Conservation (phyloP, 2,329 filamentous ascomycete genomes). For the Emmonsia crescens region DNA sequence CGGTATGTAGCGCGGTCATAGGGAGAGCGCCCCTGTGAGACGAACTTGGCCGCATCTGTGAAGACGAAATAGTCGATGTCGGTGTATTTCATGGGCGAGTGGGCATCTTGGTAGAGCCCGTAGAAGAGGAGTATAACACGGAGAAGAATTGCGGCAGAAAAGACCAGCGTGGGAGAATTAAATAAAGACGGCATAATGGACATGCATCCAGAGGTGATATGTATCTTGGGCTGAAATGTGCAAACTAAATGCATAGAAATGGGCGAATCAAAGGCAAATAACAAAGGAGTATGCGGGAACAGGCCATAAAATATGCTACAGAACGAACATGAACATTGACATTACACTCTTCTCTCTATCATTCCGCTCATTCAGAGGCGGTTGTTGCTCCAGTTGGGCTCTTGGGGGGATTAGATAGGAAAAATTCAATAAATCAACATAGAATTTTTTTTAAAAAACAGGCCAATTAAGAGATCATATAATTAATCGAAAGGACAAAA, state of each 20-base stretch:
- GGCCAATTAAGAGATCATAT: background rate
- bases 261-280: background rate
- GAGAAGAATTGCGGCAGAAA: conserved; percentile 43
- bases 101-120: conserved; percentile 82
- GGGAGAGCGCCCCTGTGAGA: conserved; percentile 57
- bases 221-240: background rate
- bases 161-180: conserved; percentile 19
- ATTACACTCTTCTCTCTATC: background rate
- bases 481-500: background rate
- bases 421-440: background rate
- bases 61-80: conserved; percentile 99
- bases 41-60: conserved; percentile 80
- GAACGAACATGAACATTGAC: background rate
- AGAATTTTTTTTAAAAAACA: background rate
- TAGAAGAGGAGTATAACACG: conserved; percentile 69
- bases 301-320: background rate
- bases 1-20: conserved; percentile 91
- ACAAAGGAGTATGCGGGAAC: too few relatives aligned
- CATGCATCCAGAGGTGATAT: background rate
- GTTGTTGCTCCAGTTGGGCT: background rate
- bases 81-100: conserved; percentile 91
- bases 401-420: background rate
- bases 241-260: background rate
- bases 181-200: conserved; percentile 1
- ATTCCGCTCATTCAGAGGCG: background rate